These are phyloP conservation scores for Pilaira anomala DNA, from an alignment of 192 early-diverging fungal species.

Conservation along the genomic window DNA sequence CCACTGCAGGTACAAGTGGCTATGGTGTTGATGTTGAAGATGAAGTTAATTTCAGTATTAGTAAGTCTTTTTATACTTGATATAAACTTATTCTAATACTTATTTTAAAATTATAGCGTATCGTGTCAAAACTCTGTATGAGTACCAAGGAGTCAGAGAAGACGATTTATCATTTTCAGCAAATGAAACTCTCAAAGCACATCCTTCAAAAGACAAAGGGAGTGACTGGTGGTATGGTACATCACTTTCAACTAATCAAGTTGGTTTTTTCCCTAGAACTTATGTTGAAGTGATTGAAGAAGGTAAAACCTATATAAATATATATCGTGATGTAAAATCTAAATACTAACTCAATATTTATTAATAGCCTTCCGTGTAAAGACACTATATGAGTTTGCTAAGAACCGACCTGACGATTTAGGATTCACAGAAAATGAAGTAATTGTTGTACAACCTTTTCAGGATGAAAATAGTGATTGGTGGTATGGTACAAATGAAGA, in stretches of 20 bases:
- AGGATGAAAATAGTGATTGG: conserved; percentile 67
- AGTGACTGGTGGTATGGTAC: conserved; percentile 70
- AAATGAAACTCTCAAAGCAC: conserved; percentile 53
- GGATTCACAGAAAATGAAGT: conserved; percentile 46
- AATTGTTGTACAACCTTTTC: conserved; percentile 47
- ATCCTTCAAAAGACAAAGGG: conserved; percentile 49
- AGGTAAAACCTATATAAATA: conserved; percentile 10
- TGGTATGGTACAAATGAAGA: conserved; percentile 53
- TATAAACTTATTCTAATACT: neutral
- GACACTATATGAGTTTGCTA: conserved; percentile 48
- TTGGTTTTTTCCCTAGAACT: conserved; percentile 63
- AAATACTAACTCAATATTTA: neutral
- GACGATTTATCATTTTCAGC: conserved; percentile 55
- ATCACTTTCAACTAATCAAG: conserved; percentile 26
- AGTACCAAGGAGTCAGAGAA: conserved; percentile 49
- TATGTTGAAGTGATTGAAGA: conserved; percentile 51
- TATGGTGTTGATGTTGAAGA: conserved; percentile 37
- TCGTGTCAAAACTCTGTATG: conserved; percentile 41
- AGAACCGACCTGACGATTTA: conserved; percentile 53
- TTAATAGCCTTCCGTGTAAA: conserved; percentile 35
- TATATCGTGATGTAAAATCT: neutral
- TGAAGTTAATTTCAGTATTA: conserved; percentile 38
- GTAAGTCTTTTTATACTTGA: conserved; percentile 23
- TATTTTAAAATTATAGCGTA: conserved; percentile 28
- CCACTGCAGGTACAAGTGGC: conserved; percentile 37